A percentile compares a stretch with the other conserved stretches of the same genome.
Conservation (phyloP, 1,284 basidiomycete genomes). For the Moniliophthora roreri region DNA sequence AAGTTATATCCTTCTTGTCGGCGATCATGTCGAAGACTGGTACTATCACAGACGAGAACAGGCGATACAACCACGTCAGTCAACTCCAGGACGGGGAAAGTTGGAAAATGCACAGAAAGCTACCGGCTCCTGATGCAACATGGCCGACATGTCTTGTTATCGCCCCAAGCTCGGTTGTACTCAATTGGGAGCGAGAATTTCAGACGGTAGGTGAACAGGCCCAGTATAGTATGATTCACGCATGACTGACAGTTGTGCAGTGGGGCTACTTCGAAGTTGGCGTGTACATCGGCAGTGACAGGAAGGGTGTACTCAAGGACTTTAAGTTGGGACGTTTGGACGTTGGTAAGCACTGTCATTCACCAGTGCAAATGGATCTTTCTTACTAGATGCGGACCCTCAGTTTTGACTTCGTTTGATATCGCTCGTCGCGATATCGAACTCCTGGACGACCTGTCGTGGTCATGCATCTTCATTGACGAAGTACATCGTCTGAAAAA, state of each 20-base stretch:
- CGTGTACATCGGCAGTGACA: constrained; percentile 55
- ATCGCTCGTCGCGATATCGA: constrained; percentile 68
- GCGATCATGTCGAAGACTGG: constrained; percentile 84
- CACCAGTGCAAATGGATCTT: not conserved
- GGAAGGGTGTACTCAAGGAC: constrained; percentile 57
- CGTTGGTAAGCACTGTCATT: constrained; percentile 49
- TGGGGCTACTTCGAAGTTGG: constrained; percentile 84
- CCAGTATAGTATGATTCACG: not conserved
- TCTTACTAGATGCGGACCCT: constrained; percentile 10
- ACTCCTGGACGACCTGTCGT: constrained; percentile 59
- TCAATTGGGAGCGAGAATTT: constrained; percentile 84
- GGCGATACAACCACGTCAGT: constrained; percentile 63
- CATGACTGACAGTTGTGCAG: constrained; percentile 30
- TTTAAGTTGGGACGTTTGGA: constrained; percentile 77
- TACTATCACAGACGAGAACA: constrained; percentile 53
- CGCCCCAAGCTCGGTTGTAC: constrained; percentile 74
- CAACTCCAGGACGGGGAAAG: constrained; percentile 57
- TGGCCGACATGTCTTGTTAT: constrained; percentile 86
- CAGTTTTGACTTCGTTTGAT: constrained; percentile 75
- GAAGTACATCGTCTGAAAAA: constrained; percentile 86
- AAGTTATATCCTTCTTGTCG: constrained; percentile 82
- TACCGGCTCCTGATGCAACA: constrained; percentile 63
- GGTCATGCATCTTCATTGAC: constrained; percentile 76
- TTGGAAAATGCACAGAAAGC: constrained; percentile 48
- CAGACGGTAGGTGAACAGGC: constrained; percentile 45